Percentiles rank a stretch among this genome's conserved stretches.
Conservation (phyloP, 1,284 basidiomycete genomes). For the Ceratobasidium sp. region DNA sequence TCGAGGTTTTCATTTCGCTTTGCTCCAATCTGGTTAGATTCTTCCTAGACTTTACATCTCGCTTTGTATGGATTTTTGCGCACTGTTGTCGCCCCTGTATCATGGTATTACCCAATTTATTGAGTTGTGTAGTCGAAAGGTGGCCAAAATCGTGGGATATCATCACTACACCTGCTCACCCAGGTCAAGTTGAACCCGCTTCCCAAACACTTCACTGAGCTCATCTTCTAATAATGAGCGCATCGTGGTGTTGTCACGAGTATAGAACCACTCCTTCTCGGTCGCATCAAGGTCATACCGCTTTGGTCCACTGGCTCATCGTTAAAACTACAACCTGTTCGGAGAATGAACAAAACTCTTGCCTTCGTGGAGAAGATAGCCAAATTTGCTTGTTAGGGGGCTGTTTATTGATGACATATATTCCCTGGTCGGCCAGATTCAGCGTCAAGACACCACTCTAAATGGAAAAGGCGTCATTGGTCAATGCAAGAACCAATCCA, state of each 20-base stretch:
- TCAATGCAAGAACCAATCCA: conserved; percentile 42
- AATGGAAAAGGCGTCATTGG: conserved; percentile 11
- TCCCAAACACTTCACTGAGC: conserved; percentile 51
- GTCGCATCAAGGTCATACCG: conserved; percentile 77
- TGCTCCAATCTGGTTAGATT: not conserved
- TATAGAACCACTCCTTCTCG: conserved; percentile 76
- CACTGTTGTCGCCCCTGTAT: not conserved
- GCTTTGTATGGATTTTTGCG: not conserved
- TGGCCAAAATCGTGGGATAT: not conserved
- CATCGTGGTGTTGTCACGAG: conserved; percentile 69
- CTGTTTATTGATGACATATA: conserved; percentile 99
- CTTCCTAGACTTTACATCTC: not conserved
- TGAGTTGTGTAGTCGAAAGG: not conserved
- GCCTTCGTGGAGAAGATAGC: conserved; percentile 91
- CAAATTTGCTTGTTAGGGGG: conserved; percentile 99
- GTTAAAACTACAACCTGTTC: not conserved
- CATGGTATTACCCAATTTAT: not conserved
- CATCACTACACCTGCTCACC: conserved; percentile 42
- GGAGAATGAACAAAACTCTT: conserved; percentile 38
- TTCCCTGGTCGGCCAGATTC: conserved; percentile 80
- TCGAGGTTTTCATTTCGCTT: not conserved
- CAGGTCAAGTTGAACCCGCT: conserved; percentile 43
- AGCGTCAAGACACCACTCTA: conserved; percentile 92
- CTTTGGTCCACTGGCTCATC: conserved; percentile 76
- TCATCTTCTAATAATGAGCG: conserved; percentile 73